Evolutionary conservation across 108 stramenopile species (phyloP).

Genomic region (Nannochloropsis gaditana): DNA sequence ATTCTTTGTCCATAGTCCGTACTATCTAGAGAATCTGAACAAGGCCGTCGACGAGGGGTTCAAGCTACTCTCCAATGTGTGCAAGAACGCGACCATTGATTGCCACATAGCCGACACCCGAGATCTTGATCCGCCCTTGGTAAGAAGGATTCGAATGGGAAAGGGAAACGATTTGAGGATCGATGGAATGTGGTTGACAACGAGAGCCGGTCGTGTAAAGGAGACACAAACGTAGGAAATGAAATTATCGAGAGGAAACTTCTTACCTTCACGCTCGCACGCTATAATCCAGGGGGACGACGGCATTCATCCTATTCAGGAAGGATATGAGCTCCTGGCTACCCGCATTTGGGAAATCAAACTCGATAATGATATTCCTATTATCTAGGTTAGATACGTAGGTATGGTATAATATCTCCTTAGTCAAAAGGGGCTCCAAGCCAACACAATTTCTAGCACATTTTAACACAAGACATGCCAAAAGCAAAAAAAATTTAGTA

Average conservation of each 20-base stretch:
- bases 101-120: slow-evolving; percentile 6
- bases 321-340: background rate
- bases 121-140: background rate
- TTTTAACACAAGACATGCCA: too few relatives aligned
- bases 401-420: too few relatives aligned
- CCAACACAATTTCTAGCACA: too few relatives aligned
- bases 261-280: too few relatives aligned
- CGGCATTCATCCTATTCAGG: slow-evolving; percentile 6
- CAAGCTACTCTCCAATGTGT: background rate
- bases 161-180: background rate
- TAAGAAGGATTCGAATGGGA: background rate
- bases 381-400: background rate
- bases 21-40: background rate
- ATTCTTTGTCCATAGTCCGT: background rate
- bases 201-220: background rate
- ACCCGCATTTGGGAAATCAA: background rate
- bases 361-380: background rate
- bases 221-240: background rate
- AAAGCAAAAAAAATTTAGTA: too few relatives aligned
- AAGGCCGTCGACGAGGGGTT: background rate
- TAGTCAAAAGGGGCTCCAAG: too few relatives aligned
- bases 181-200: background rate
- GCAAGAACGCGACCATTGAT: background rate
- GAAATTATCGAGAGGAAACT: too few relatives aligned
- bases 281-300: background rate